Evolutionary conservation across 306 rosid genomes (phyloP).

Genomic region (Betula pendula): DNA sequence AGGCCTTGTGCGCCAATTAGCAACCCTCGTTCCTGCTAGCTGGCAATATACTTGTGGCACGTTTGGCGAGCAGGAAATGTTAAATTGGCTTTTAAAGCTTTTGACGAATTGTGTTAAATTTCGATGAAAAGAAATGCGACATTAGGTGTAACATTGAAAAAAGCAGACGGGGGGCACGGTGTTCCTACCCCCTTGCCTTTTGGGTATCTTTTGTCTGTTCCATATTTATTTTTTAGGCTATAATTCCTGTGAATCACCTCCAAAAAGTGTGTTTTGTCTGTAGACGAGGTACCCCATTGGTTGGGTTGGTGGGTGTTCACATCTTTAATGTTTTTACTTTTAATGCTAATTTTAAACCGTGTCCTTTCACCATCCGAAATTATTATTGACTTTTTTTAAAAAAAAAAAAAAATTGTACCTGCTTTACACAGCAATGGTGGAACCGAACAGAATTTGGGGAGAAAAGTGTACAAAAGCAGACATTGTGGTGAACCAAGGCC

Average conservation of each 20-base stretch:
- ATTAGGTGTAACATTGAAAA: no score
- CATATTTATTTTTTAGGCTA: conserved; percentile 11
- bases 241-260: conserved; percentile 30
- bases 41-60: background rate
- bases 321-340: conserved; percentile 4
- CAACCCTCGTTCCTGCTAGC: background rate
- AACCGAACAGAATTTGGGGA: conserved; percentile 74
- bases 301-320: conserved; percentile 19
- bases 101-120: background rate
- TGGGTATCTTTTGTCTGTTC: conserved; percentile 13
- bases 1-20: background rate
- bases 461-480: conserved; percentile 68
- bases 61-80: background rate
- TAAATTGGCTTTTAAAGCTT: no score
- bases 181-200: background rate
- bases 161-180: background rate
- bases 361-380: background rate
- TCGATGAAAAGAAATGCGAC: background rate
- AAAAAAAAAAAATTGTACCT: no score
- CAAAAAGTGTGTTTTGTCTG: conserved; percentile 40
- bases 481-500: conserved; percentile 71
- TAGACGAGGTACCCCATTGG: conserved; percentile 6
- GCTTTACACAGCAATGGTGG: conserved; percentile 25
- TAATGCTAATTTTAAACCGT: background rate
- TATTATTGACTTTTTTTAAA: background rate